Evolutionary conservation across 2,329 filamentous ascomycete genomes (phyloP).

Genomic region (Cyphellophora attinorum): DNA sequence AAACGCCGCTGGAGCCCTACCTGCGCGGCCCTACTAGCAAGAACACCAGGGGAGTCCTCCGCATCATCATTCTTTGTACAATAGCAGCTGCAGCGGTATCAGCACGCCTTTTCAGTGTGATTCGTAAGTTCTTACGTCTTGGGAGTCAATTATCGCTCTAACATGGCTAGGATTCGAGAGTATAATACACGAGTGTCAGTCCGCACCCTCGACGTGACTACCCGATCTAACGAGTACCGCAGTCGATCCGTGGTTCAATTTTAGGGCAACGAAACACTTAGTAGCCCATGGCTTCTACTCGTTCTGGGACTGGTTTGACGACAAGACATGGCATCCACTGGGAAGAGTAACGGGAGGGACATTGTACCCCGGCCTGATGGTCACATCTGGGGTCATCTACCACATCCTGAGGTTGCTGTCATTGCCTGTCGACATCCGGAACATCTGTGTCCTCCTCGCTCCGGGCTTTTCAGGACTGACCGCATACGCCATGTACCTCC

Average conservation of each 20-base stretch:
- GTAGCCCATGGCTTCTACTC: conserved; percentile 95
- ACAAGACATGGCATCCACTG: conserved; percentile 97
- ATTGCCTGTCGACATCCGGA: conserved; percentile 93
- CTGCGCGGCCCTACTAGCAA: conserved; percentile 69
- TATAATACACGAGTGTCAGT: conserved; percentile 98
- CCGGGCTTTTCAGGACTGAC: conserved; percentile 92
- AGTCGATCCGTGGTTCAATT: conserved; percentile 99
- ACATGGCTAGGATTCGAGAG: conserved; percentile 71
- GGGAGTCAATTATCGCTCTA: conserved; percentile 2
- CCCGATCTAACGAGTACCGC: conserved; percentile 15
- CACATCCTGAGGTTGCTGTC: conserved; percentile 81
- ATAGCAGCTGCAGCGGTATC: conserved; percentile 88
- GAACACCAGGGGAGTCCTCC: conserved; percentile 75
- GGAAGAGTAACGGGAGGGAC: conserved; percentile 97
- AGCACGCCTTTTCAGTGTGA: conserved; percentile 95
- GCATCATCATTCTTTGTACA: conserved; percentile 78
- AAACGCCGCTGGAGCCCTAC: conserved; percentile 41
- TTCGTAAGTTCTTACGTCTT: conserved; percentile 56
- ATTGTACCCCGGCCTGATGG: conserved; percentile 98
- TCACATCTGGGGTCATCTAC: conserved; percentile 95
- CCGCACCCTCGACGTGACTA: conserved; percentile 10
- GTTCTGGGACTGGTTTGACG: conserved; percentile 99
- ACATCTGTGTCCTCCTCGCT: conserved; percentile 94
- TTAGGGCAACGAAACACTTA: conserved; percentile 94
- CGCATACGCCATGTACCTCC: conserved; percentile 82